Conservation (phyloP, 371 early-diverging fungal species). For the Vairimorpha apis region DNA sequence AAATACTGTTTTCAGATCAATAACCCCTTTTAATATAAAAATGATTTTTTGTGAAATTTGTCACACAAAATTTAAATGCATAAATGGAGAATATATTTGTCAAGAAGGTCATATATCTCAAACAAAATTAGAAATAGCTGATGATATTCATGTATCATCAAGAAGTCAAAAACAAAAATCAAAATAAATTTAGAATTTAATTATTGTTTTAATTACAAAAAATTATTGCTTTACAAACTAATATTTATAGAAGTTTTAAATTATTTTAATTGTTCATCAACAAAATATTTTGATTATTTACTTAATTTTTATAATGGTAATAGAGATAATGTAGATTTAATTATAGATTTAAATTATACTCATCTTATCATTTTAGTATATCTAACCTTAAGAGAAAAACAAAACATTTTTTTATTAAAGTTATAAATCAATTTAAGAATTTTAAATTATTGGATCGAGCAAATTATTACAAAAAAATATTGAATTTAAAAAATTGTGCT, state of each 20-base stretch:
- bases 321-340: background rate
- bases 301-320: slow-evolving; percentile 3
- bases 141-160: background rate
- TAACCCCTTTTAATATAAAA: background rate
- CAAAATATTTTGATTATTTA: background rate
- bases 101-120: slow-evolving; percentile 17
- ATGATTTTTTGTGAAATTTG: slow-evolving; percentile 15
- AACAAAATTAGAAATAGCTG: slow-evolving; percentile 5
- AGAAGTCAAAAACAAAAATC: slow-evolving; percentile 2
- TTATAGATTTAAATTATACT: background rate
- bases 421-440: background rate
- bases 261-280: background rate
- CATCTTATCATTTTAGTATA: background rate
- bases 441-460: background rate
- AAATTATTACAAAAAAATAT: background rate
- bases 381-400: slow-evolving; percentile 1
- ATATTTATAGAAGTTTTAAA: background rate
- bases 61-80: background rate
- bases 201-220: slow-evolving; percentile 7
- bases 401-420: background rate
- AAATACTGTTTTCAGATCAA: no score
- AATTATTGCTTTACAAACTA: background rate
- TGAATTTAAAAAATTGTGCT: background rate
- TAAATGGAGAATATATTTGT: slow-evolving; percentile 17
- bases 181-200: background rate